Percentiles rank a stretch among this genome's conserved stretches.
Conservation (phyloP, 106 monocot genomes). For the Vanilla planifolia region DNA sequence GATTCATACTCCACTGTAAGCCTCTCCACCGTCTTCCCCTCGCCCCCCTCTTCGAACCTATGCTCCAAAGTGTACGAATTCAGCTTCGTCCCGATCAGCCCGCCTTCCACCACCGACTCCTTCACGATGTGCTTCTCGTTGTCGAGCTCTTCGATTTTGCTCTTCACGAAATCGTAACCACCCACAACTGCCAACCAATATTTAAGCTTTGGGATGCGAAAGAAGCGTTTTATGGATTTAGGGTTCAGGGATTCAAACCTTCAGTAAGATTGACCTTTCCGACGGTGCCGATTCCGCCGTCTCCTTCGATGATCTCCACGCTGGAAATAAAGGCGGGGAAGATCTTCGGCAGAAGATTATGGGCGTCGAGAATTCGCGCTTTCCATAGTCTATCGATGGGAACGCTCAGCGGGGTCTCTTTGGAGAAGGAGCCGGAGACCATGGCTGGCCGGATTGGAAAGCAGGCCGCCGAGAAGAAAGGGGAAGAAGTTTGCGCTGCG, state of each 20-base stretch:
- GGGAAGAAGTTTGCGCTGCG: too few relatives aligned
- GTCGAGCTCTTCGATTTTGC: background rate
- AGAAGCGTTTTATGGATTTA: too few relatives aligned
- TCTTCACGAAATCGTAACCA: background rate
- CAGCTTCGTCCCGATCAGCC: background rate
- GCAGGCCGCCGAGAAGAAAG: too few relatives aligned
- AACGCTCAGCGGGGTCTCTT: background rate
- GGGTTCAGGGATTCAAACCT: constrained; percentile 13
- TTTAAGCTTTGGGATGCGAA: background rate
- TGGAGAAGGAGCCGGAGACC: constrained; percentile 7
- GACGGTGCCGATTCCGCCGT: constrained; percentile 17
- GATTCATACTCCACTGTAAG: constrained; percentile 1
- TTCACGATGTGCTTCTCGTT: background rate
- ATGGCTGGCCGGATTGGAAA: constrained; percentile 1
- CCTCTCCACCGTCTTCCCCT: background rate
- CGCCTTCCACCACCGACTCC: background rate
- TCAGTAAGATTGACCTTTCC: background rate
- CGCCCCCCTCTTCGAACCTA: background rate
- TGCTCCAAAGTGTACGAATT: background rate
- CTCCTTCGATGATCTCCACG: constrained; percentile 14
- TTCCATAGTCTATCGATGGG: constrained; percentile 13
- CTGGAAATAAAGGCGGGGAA: constrained; percentile 2
- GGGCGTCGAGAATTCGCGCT: constrained; percentile 6
- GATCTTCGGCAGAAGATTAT: constrained; percentile 9
- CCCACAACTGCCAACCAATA: background rate